Evolutionary conservation across 2,329 filamentous ascomycete genomes (phyloP).

Genomic region (Scleromitrula shiraiana): DNA sequence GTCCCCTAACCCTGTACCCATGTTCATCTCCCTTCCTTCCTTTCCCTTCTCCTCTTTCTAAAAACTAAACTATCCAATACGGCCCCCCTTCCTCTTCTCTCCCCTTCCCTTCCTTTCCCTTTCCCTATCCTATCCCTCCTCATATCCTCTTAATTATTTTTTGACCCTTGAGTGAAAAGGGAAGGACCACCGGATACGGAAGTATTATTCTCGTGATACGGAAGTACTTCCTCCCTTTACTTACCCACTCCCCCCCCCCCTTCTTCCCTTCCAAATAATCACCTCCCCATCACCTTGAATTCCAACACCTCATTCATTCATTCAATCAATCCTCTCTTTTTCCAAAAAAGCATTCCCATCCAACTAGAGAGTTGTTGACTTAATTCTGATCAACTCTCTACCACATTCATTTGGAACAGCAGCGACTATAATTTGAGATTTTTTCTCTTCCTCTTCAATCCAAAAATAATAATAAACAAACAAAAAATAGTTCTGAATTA

Average conservation of each 20-base stretch:
- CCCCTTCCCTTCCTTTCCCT: no score
- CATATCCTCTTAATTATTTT: no score
- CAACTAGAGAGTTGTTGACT: slow-evolving; percentile 26
- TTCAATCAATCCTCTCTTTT: not conserved
- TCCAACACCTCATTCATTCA: not conserved
- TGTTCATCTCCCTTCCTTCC: no score
- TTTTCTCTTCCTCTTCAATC: slow-evolving; percentile 10
- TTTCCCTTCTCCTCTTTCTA: no score
- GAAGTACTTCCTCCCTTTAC: not conserved
- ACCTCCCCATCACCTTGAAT: not conserved
- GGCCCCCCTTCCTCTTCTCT: no score
- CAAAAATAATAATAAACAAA: slow-evolving; percentile 9
- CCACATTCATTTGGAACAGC: slow-evolving; percentile 33
- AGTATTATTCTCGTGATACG: no score
- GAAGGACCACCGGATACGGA: no score
- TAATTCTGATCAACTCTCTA: slow-evolving; percentile 25
- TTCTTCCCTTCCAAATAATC: slow-evolving; percentile 9
- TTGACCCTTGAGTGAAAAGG: no score
- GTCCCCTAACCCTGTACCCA: no score
- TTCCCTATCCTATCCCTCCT: no score
- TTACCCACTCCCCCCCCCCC: not conserved
- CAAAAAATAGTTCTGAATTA: no score
- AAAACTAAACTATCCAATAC: no score
- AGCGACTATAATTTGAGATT: slow-evolving; percentile 11
- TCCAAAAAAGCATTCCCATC: slow-evolving; percentile 24